A percentile compares a stretch with the other conserved stretches of the same genome.
These are phyloP conservation scores for Fraxinus paxiana DNA, from an alignment of 305 asterid species.

Conservation along the genomic window DNA sequence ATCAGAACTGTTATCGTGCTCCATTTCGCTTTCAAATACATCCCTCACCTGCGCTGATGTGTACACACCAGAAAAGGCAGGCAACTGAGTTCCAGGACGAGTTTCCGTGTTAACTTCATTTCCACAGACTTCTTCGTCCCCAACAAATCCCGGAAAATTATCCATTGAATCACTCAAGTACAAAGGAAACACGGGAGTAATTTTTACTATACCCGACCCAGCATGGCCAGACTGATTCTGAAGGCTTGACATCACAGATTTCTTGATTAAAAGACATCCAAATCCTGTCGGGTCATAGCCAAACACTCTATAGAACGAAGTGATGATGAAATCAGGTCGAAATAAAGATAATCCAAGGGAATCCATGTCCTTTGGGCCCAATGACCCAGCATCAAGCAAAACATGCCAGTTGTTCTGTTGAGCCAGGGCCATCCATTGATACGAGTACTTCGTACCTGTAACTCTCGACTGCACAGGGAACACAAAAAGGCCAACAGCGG, in stretches of 20 bases:
- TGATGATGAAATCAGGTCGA: constrained; percentile 87
- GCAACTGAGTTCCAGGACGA: constrained; percentile 65
- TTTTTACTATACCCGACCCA: constrained; percentile 92
- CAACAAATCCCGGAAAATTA: constrained; percentile 70
- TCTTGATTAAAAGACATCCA: constrained; percentile 90
- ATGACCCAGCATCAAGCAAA: constrained; percentile 90
- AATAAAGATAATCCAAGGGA: constrained; percentile 88
- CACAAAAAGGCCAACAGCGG: constrained; percentile 85
- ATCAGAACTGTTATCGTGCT: constrained; percentile 75
- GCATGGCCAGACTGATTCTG: constrained; percentile 87
- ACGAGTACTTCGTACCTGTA: constrained; percentile 87
- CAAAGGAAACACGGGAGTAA: constrained; percentile 78
- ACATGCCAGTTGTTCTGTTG: constrained; percentile 99
- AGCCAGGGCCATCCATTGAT: constrained; percentile 98
- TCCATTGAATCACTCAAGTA: constrained; percentile 90
- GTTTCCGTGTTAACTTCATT: constrained; percentile 50
- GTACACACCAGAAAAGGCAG: constrained; percentile 94
- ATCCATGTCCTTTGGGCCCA: constrained; percentile 98
- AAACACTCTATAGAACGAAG: constrained; percentile 84
- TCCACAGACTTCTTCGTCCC: constrained; percentile 54
- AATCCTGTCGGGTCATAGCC: constrained; percentile 96
- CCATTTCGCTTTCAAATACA: constrained; percentile 83
- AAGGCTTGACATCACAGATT: constrained; percentile 77
- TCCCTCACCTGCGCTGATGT: constrained; percentile 95
- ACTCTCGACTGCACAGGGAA: constrained; percentile 97